Conservation (phyloP, 208 protist genomes). For the Balamuthia mandrillaris region DNA sequence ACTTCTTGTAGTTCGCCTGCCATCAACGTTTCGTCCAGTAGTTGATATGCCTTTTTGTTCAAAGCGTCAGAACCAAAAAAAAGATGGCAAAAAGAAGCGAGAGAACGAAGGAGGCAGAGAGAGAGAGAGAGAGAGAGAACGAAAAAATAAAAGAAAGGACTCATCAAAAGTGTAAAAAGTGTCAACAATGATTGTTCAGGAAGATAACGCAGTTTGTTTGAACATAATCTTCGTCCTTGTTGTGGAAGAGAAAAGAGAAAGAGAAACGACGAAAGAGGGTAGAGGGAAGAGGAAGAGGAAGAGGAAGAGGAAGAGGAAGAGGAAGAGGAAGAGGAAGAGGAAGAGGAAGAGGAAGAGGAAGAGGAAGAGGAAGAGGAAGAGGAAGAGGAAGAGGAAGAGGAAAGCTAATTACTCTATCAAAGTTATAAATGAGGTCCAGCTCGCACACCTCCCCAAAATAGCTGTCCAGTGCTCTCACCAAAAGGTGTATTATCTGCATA, state of each 20-base stretch:
- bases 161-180: too few relatives aligned
- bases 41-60: constrained; percentile 96
- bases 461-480: constrained; percentile 92
- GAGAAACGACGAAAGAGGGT: too few relatives aligned
- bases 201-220: too few relatives aligned
- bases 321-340: too few relatives aligned
- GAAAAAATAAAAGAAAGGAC: neutral
- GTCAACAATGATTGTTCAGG: too few relatives aligned
- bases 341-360: too few relatives aligned
- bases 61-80: too few relatives aligned
- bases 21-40: constrained; percentile 97
- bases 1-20: constrained; percentile 95
- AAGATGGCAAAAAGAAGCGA: too few relatives aligned
- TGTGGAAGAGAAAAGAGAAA: too few relatives aligned
- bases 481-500: constrained; percentile 15
- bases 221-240: too few relatives aligned
- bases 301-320: neutral
- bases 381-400: neutral
- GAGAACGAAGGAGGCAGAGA: neutral
- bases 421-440: constrained; percentile 99
- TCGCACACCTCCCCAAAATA: constrained; percentile 99
- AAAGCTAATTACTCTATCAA: constrained; percentile 82
- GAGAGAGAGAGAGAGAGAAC: neutral
- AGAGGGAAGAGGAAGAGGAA: neutral
- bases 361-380: neutral